Evolutionary conservation across 257 asterid species (phyloP).

Genomic region (Fraxinus quadrangulata): DNA sequence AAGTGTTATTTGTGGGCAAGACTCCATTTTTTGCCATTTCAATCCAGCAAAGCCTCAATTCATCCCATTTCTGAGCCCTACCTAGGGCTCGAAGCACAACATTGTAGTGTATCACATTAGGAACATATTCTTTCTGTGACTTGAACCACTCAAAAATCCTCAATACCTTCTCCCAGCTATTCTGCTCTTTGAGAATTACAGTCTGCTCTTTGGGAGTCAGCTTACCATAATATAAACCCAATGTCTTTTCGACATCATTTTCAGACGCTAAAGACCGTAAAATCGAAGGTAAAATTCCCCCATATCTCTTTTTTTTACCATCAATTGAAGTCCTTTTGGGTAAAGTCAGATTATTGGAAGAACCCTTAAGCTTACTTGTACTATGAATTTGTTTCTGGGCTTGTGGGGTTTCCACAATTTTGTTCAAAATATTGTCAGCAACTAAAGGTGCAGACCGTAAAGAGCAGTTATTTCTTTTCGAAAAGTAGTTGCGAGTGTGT

Average conservation of each 20-base stretch:
- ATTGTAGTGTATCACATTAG: constrained; percentile 90
- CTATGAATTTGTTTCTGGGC: constrained; percentile 35
- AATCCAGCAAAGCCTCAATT: constrained; percentile 92
- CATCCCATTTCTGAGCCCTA: constrained; percentile 86
- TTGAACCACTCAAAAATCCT: constrained; percentile 88
- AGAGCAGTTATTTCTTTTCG: neutral
- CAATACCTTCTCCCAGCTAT: constrained; percentile 72
- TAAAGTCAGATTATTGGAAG: constrained; percentile 47
- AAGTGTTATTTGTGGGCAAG: constrained; percentile 78
- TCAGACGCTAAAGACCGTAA: constrained; percentile 60
- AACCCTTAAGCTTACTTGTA: constrained; percentile 39
- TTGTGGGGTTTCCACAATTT: constrained; percentile 21
- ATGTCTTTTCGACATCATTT: constrained; percentile 61
- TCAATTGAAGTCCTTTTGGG: constrained; percentile 39
- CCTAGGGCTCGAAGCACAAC: constrained; percentile 84
- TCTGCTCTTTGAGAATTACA: constrained; percentile 85
- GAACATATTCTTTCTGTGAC: constrained; percentile 67
- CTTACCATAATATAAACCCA: constrained; percentile 57
- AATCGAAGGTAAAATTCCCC: constrained; percentile 69
- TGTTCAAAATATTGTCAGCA: constrained; percentile 19
- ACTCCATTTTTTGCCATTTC: constrained; percentile 78
- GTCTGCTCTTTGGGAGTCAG: constrained; percentile 83
- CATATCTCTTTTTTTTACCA: constrained; percentile 56
- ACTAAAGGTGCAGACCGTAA: constrained; percentile 13
- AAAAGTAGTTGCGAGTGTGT: constrained; percentile 15